Base-by-base conservation (phyloP, 306 rosid genomes). In the Lathyrus aphaca region DNA sequence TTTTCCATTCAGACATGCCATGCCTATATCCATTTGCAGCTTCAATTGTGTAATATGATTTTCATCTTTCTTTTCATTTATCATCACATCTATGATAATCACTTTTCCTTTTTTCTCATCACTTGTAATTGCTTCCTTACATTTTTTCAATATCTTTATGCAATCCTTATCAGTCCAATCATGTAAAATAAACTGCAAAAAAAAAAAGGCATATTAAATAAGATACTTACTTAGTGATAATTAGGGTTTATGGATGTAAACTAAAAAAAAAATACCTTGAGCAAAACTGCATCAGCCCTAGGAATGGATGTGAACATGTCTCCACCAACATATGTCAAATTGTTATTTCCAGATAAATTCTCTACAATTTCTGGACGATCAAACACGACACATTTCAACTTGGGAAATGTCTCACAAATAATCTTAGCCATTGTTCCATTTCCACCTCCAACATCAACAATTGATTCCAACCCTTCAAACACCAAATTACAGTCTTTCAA, bases 1-100 rank as follows among this genome's bases (percentile, higher is more conserved):
- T 78, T 49, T 65, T 39, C 82, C 88, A 32, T 64, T 67, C 0
- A 51, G 42, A 45, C 19, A 54, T 80, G 83, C 70, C 86, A 83
- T 81, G 55, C 45, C 0, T 61, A 83, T 37, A 35, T 87, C 82
- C 30, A 57, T 61, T 3, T 39, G 49, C 5, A 83, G 77, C 46
- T 83, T 86, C 5, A 71, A 40, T 49, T 40, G 55, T 1, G 69
- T 74, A 6, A 77, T 15, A 35, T 74, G 62, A 2, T 67, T 29
- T 7, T 70, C 83, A 2, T 83, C 76, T 43, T 54, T 4, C 5
- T 71, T 55, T 14, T 71, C 57, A 2, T 78, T 70, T 8, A 87
- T 73, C 69, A 84, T 84, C 6, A 61, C 12, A 15, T 86, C 87
- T 71, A 86, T 73, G 57, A 83, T 27, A 13, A 83, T 61, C 8